Evolutionary conservation across 768 basidiomycete genomes (phyloP).

Genomic region (Trametes sanguinea): DNA sequence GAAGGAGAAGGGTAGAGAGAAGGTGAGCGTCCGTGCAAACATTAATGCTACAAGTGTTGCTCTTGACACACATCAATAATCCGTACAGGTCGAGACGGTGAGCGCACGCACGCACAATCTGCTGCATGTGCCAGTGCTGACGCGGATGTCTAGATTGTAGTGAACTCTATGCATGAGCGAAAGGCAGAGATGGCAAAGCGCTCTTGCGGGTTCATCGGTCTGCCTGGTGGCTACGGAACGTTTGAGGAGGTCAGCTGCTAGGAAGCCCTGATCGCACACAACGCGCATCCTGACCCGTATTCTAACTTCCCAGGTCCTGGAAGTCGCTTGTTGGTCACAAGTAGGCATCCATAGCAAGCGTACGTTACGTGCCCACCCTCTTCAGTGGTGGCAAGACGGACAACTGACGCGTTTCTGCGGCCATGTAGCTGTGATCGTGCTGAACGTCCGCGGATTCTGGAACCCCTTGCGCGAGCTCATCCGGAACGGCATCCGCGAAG

Average conservation of each 20-base stretch:
- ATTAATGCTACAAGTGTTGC: too few relatives aligned
- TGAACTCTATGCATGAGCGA: slow-evolving; percentile 84
- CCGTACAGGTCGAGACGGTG: slow-evolving; percentile 1
- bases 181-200: slow-evolving; percentile 90
- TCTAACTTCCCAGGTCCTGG: slow-evolving; percentile 57
- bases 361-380: slow-evolving; percentile 36
- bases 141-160: slow-evolving; percentile 52
- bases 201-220: slow-evolving; percentile 76
- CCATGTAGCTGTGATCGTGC: slow-evolving; percentile 68
- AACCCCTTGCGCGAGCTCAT: slow-evolving; percentile 80
- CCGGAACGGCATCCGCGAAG: slow-evolving; percentile 60
- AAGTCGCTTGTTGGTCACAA: slow-evolving; percentile 95
- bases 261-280: neutral
- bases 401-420: slow-evolving; percentile 4
- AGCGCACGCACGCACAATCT: slow-evolving; percentile 5
- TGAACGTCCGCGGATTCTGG: slow-evolving; percentile 87
- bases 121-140: neutral
- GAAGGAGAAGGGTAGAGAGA: slow-evolving; percentile 36
- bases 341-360: slow-evolving; percentile 85
- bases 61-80: too few relatives aligned
- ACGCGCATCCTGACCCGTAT: neutral
- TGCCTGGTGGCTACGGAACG: slow-evolving; percentile 95
- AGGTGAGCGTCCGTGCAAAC: slow-evolving; percentile 32
- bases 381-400: neutral
- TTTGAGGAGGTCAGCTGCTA: slow-evolving; percentile 75